These are phyloP conservation scores for Protostelium mycophagum DNA, from an alignment of 78 protist species.

Conservation along the genomic window DNA sequence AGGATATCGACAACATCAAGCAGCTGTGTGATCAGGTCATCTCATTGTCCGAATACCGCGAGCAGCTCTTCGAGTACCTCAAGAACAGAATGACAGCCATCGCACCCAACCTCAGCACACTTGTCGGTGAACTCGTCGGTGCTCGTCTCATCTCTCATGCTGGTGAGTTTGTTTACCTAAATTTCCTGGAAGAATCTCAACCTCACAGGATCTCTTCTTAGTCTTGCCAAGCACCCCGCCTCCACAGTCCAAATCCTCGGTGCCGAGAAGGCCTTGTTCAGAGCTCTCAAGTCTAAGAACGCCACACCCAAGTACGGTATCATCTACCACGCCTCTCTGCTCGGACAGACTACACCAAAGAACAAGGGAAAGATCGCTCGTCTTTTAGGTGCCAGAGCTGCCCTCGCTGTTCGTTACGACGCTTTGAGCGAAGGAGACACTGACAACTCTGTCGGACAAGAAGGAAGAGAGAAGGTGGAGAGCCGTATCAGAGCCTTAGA, in stretches of 20 bases:
- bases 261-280: slow-evolving; percentile 99
- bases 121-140: slow-evolving; percentile 95
- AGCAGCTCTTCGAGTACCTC: slow-evolving; percentile 78
- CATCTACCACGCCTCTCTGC: slow-evolving; percentile 91
- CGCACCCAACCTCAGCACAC: slow-evolving; percentile 96
- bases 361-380: slow-evolving; percentile 98
- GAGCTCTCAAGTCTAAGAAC: slow-evolving; percentile 89
- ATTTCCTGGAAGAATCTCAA: neutral
- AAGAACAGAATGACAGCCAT: slow-evolving; percentile 84
- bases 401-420: slow-evolving; percentile 97
- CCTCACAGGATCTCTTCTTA: slow-evolving; percentile 72
- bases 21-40: slow-evolving; percentile 86
- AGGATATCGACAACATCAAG: slow-evolving; percentile 80
- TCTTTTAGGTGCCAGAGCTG: slow-evolving; percentile 96
- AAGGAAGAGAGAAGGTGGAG: slow-evolving; percentile 86
- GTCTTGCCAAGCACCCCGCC: slow-evolving; percentile 99
- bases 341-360: slow-evolving; percentile 80
- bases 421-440: slow-evolving; percentile 70
- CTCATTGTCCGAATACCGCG: slow-evolving; percentile 83
- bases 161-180: slow-evolving; percentile 50
- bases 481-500: slow-evolving; percentile 70
- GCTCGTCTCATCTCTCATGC: slow-evolving; percentile 91
- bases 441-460: slow-evolving; percentile 79
- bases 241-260: slow-evolving; percentile 99
- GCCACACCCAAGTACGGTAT: slow-evolving; percentile 99